Evolutionary conservation across 2,329 filamentous ascomycete genomes (phyloP), one percentile per base, ranked within the genome.

Genomic region (Rhynchosporium secalis): DNA sequence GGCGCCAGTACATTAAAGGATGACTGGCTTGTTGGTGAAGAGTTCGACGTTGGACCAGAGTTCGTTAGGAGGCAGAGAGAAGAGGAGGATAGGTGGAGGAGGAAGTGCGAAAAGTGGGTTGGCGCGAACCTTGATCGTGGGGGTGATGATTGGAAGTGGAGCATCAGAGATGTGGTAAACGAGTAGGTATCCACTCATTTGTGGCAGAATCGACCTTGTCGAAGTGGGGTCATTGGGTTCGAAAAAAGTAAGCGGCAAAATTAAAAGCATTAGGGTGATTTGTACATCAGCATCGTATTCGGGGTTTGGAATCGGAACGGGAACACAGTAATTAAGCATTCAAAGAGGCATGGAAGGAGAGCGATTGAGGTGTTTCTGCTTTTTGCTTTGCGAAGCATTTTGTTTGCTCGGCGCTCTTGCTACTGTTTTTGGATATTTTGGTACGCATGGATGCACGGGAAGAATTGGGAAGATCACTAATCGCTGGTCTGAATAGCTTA

Each of bases 41-140:
- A 99, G 74, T 99, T 99, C 71, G 95, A 99, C 73, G 92, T 99
- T 61, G 95, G 95, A 0, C 95, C 94, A 3, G 92, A 96, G 75
- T 99, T 98, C 73, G 88, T 98, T 66, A 84, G 88, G 70, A 83
- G 93, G 66, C 94, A 98, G 73, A 84, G 90, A 63, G 92, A 94
- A 72, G 95, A 99, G 77, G 95, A 99, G 77, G 88, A 91, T 54
- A 84, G 91, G 65, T 99, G 95, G 95, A 84, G 89, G 69, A 87
- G 88, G 75, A 94, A 93, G 77, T 94, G 94, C 69, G 88, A 90
- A 73, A 87, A 85, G 71, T 99, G 95, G 95, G 85, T 94, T 66
- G 83, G 83, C 57, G 78, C 82, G 66, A 76, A 70, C 66, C 68
- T 69, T 56, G 76, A 79, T 38, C 78, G 81, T 62, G 80, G 85